A percentile compares a stretch with the other conserved stretches of the same genome.
Conservation (phyloP, 2,329 filamentous ascomycete genomes). For the Sphaceloma murrayae region DNA sequence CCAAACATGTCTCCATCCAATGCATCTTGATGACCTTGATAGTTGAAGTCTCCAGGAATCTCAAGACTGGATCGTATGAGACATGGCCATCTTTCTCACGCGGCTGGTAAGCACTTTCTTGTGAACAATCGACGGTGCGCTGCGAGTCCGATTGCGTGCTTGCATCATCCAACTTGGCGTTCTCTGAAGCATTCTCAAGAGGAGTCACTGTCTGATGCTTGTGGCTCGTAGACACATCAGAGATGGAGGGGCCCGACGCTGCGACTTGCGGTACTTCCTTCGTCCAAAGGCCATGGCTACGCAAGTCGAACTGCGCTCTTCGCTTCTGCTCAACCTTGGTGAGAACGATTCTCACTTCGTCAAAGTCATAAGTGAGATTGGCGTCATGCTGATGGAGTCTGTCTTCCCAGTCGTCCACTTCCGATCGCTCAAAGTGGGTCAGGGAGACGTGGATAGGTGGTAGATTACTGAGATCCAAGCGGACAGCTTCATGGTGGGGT, state of each 20-base stretch:
- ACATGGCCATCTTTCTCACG: neutral
- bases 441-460: constrained; percentile 66
- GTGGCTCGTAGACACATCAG: constrained; percentile 19
- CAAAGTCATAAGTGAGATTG: constrained; percentile 59
- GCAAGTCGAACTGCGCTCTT: constrained; percentile 68
- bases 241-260: constrained; percentile 29
- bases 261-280: constrained; percentile 35
- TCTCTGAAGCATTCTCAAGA: neutral
- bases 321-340: constrained; percentile 61
- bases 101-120: neutral
- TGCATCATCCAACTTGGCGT: constrained; percentile 22
- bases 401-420: constrained; percentile 55
- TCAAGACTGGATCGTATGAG: neutral
- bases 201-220: neutral
- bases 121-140: neutral
- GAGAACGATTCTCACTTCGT: constrained; percentile 63
- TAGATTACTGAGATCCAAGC: constrained; percentile 35
- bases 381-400: constrained; percentile 47
- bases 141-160: constrained; percentile 32
- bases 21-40: constrained; percentile 45
- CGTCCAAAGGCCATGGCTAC: constrained; percentile 53
- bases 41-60: constrained; percentile 17
- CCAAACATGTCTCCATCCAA: constrained; percentile 45
- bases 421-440: constrained; percentile 55
- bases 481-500: neutral